A percentile compares a stretch with the other conserved stretches of the same genome.
Conservation (phyloP, 129 eudicot species). For the Glebionis coronaria region DNA sequence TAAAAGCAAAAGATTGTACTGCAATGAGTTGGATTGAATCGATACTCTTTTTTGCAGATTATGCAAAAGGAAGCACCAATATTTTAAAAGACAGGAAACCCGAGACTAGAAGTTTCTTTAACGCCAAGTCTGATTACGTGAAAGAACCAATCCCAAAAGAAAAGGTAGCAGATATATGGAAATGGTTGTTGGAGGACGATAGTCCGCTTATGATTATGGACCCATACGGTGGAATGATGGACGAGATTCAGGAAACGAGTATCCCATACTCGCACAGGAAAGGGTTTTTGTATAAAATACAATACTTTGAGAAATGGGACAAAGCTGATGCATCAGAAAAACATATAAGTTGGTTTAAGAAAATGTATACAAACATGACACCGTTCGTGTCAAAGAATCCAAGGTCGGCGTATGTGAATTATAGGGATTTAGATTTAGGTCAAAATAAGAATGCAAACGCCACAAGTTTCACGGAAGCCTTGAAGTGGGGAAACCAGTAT, state of each 20-base stretch:
- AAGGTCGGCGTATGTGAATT: conserved; percentile 24
- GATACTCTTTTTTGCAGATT: conserved; percentile 5
- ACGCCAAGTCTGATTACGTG: conserved; percentile 28
- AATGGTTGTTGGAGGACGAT: conserved; percentile 5
- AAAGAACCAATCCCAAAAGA: conserved; percentile 19
- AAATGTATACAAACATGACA: conserved; percentile 8
- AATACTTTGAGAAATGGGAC: conserved; percentile 18
- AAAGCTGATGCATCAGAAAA: background rate
- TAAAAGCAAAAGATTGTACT: conserved; percentile 12
- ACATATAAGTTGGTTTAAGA: conserved; percentile 11
- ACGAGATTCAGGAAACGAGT: conserved; percentile 5
- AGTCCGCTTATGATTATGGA: conserved; percentile 14
- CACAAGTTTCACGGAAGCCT: conserved; percentile 12
- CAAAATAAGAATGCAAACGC: background rate
- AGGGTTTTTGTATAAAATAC: conserved; percentile 28
- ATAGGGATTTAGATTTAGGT: conserved; percentile 30
- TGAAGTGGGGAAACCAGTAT: conserved; percentile 21
- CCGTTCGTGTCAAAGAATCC: conserved; percentile 29
- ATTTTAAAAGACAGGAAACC: background rate
- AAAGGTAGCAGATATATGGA: conserved; percentile 23
- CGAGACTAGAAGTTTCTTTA: background rate
- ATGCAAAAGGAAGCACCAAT: background rate
- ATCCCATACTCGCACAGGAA: conserved; percentile 27
- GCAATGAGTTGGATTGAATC: conserved; percentile 33
- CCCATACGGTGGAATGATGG: conserved; percentile 34